Evolutionary conservation across 2,329 filamentous ascomycete species (phyloP).

Genomic region (Chrysoporthe cubensis): DNA sequence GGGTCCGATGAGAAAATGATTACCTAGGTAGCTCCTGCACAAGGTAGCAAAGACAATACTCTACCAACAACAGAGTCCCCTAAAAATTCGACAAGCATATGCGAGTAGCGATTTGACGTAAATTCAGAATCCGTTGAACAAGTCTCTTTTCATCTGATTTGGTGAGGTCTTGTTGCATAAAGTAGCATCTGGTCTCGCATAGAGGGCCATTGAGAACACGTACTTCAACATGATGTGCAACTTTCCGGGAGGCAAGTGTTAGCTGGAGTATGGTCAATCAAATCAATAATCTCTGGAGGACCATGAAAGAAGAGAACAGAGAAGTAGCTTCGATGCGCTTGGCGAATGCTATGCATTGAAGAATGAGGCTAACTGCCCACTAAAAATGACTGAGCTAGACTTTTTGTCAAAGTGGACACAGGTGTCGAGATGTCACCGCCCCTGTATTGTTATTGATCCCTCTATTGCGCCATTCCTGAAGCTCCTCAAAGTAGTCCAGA

Average conservation of each 20-base stretch:
- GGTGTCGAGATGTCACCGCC: background rate
- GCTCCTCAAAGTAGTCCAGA: background rate
- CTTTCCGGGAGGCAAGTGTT: background rate
- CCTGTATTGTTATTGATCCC: background rate
- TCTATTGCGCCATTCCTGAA: background rate
- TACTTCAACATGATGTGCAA: background rate
- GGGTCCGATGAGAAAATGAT: no score
- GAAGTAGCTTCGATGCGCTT: background rate
- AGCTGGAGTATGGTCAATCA: background rate
- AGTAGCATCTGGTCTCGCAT: background rate
- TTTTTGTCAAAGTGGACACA: slow-evolving; percentile 1
- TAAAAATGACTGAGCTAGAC: background rate
- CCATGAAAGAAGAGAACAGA: background rate
- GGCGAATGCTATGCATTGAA: slow-evolving; percentile 6
- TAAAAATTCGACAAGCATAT: no score
- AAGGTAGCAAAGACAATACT: no score
- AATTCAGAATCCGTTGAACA: no score
- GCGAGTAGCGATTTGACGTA: no score
- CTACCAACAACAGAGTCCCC: no score
- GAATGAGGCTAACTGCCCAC: background rate
- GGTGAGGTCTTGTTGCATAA: background rate
- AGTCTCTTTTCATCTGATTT: background rate
- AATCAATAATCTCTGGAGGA: background rate
- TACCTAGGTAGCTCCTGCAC: no score
- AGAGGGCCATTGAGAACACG: background rate